A percentile compares a stretch with the other conserved stretches of the same genome.
Evolutionary conservation across 805 yeast species (phyloP).

Genomic region (Candida awuae): DNA sequence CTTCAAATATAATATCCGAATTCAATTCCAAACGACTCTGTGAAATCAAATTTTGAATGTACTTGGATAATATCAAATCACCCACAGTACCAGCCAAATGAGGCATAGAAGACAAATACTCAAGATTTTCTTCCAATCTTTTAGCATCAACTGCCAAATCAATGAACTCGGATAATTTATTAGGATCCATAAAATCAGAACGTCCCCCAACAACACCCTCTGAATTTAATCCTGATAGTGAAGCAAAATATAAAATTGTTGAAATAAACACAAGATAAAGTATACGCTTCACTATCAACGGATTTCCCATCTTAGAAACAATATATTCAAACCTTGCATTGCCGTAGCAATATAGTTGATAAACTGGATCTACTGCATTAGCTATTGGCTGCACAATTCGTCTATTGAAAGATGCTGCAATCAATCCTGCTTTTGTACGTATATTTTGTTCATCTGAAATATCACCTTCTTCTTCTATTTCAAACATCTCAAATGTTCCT

Average conservation of each 20-base stretch:
- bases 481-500: conserved; percentile 32
- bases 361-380: conserved; percentile 43
- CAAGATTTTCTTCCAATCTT: conserved; percentile 55
- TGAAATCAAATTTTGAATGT: conserved; percentile 49
- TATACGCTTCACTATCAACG: conserved; percentile 70
- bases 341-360: conserved; percentile 37
- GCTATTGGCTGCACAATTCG: conserved; percentile 36
- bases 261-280: conserved; percentile 63
- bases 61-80: conserved; percentile 63
- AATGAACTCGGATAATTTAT: conserved; percentile 41
- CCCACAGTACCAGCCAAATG: conserved; percentile 87
- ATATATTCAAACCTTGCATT: conserved; percentile 45
- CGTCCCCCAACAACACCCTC: conserved; percentile 30
- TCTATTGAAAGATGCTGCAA: conserved; percentile 30
- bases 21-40: conserved; percentile 48
- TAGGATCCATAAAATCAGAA: conserved; percentile 60
- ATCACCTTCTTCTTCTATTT: conserved; percentile 33
- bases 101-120: conserved; percentile 72
- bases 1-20: conserved; percentile 42
- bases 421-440: conserved; percentile 31
- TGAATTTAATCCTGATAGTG: conserved; percentile 50
- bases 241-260: conserved; percentile 45
- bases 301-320: conserved; percentile 71
- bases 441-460: not conserved
- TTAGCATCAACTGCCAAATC: conserved; percentile 45